Evolutionary conservation across 1,284 basidiomycete species (phyloP).

Genomic region (Ceratobasidium sp.): DNA sequence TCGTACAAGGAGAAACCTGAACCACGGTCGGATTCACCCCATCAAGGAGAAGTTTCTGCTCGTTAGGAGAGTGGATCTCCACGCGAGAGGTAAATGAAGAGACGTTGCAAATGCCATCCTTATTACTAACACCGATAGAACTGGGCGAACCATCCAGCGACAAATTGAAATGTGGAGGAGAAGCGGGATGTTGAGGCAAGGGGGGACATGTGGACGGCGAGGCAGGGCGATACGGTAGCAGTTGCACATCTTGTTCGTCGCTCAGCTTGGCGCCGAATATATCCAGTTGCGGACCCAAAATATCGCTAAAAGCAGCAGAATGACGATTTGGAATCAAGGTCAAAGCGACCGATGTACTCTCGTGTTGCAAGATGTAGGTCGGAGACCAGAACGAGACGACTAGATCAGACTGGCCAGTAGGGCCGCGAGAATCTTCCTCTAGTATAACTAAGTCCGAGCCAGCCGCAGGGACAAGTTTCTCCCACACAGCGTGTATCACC

Average conservation of each 20-base stretch:
- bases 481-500: slow-evolving; percentile 11
- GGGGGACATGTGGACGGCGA: background rate
- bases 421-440: background rate
- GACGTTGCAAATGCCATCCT: background rate
- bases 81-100: slow-evolving; percentile 1
- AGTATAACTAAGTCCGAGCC: background rate
- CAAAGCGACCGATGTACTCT: background rate
- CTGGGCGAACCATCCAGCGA: background rate
- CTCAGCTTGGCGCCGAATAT: background rate
- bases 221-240: background rate
- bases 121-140: background rate
- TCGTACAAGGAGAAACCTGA: slow-evolving; percentile 20
- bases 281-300: background rate
- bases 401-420: background rate
- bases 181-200: background rate
- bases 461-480: background rate
- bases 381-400: slow-evolving; percentile 12
- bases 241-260: background rate
- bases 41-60: background rate
- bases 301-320: background rate
- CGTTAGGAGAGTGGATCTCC: background rate
- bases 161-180: too few relatives aligned
- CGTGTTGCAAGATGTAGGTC: background rate
- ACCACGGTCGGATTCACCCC: background rate
- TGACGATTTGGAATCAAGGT: background rate